phyloP scores from a whole-genome alignment of 2,329 filamentous ascomycete species.

The Pleomassaria siparia region DNA sequence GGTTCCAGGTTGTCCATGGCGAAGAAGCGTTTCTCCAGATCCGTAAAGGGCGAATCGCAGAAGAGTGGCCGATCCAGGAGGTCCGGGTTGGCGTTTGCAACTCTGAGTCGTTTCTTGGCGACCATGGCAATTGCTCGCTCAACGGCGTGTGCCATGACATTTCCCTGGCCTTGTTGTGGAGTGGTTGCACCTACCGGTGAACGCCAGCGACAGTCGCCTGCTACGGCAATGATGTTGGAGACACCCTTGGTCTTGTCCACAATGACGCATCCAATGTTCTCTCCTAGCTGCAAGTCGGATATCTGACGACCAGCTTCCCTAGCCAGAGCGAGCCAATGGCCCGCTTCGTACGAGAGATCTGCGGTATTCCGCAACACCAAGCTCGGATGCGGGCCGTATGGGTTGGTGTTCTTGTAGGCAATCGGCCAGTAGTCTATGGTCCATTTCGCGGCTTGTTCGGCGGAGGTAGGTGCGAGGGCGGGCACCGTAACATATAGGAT shows the following conservation, averaged over 20 bases:
- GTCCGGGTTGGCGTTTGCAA: conserved; percentile 33
- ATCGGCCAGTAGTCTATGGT: conserved; percentile 79
- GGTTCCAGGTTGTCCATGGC: conserved; percentile 62
- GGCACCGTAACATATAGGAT: conserved; percentile 69
- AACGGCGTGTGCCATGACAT: conserved; percentile 76
- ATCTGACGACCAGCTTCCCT: conserved; percentile 63
- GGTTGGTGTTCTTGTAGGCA: conserved; percentile 84
- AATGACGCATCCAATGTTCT: conserved; percentile 73
- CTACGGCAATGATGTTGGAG: conserved; percentile 67
- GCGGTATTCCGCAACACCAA: conserved; percentile 70
- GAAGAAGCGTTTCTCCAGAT: conserved; percentile 65
- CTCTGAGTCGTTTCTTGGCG: conserved; percentile 56
- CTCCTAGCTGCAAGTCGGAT: conserved; percentile 61
- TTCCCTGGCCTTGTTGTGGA: conserved; percentile 54
- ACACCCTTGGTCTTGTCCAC: conserved; percentile 57
- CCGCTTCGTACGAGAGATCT: conserved; percentile 65
- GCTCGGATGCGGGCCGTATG: conserved; percentile 79
- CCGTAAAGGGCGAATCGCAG: conserved; percentile 68
- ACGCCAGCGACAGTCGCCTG: conserved; percentile 74
- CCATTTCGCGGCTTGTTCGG: conserved; percentile 74
- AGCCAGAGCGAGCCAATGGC: conserved; percentile 69
- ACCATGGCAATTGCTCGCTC: conserved; percentile 83
- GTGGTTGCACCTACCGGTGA: conserved; percentile 32
- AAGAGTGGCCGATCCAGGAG: conserved; percentile 54
- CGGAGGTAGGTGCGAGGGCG: conserved; percentile 71